A percentile compares a stretch with the other conserved stretches of the same genome.
Evolutionary conservation across 1,139 yeast species (phyloP).

Genomic region (Trichomonascaceae sp.): DNA sequence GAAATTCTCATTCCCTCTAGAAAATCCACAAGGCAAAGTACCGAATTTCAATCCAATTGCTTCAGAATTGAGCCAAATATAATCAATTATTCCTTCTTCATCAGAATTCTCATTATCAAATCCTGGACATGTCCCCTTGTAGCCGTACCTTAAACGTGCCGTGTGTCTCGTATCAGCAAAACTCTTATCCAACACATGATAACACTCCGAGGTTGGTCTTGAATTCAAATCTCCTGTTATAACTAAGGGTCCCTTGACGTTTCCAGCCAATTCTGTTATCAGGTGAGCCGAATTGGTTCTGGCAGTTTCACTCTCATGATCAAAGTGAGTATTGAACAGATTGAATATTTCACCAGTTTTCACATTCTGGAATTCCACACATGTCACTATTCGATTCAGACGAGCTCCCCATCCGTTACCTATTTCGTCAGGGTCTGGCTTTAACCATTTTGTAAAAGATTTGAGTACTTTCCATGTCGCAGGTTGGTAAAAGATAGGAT

Average conservation of each 20-base stretch:
- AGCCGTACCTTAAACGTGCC: neutral
- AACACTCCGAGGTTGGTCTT: constrained; percentile 48
- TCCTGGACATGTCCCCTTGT: constrained; percentile 44
- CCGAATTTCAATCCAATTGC: constrained; percentile 22
- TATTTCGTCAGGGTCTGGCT: constrained; percentile 41
- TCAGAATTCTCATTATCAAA: constrained; percentile 33
- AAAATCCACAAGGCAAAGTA: constrained; percentile 45
- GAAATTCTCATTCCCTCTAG: constrained; percentile 40
- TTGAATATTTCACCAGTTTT: constrained; percentile 24
- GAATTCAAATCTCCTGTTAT: constrained; percentile 49
- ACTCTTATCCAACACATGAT: constrained; percentile 35
- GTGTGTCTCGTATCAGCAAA: constrained; percentile 32
- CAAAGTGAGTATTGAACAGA: constrained; percentile 54
- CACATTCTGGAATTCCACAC: constrained; percentile 21
- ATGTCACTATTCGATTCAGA: constrained; percentile 42
- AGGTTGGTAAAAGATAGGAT: constrained; percentile 39
- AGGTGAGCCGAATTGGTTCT: constrained; percentile 44
- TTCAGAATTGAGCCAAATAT: constrained; percentile 37
- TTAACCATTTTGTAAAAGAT: constrained; percentile 22
- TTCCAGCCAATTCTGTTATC: constrained; percentile 39
- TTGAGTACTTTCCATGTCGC: constrained; percentile 37
- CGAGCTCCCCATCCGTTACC: constrained; percentile 55
- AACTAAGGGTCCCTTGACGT: constrained; percentile 20
- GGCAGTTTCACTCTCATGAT: constrained; percentile 46
- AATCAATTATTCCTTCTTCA: constrained; percentile 41